Evolutionary conservation across 176 grass and related monocot species (phyloP), one percentile per base, ranked within the genome.

Genomic region (Saccharum spontaneum): DNA sequence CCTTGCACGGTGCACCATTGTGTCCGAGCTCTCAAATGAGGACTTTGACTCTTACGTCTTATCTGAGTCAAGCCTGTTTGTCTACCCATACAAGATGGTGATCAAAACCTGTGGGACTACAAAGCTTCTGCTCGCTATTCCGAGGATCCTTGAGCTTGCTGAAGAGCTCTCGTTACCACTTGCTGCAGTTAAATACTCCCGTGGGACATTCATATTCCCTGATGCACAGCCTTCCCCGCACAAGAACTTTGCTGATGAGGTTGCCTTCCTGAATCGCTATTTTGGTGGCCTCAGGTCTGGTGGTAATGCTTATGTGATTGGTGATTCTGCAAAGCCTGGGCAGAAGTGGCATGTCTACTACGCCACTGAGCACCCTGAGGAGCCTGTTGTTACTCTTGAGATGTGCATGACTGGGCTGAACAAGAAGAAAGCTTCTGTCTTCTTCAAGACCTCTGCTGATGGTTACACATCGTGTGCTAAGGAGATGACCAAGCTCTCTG

Each of bases 41-140:
- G 24, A 75, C 9, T 88, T 93, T 0, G 91, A 93, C 59, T 93
- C 91, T 0, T 90, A 93, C 48, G 85, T 93, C 78, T 80, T 93
- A 5, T 93, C 88, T 20, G 91, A 93, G 67, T 93, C 91, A 2
- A 93, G 91, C 68, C 85, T 93, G 30, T 88, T 93, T 13, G 88
- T 93, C 37, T 93, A 88, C 78, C 82, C 88, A 0, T 79, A 93
- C 59, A 93, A 93, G 67, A 77, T 87, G 43, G 86, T 93, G 23
- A 84, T 93, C 85, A 93, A 93, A 82, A 93, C 91, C 55, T 93
- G 91, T 15, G 91, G 91, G 62, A 90, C 88, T 79, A 93, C 91
- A 33, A 93, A 88, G 73, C 77, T 93, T 34, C 76, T 91, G 50
- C 85, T 84, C 0, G 70, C 81, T 46, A 81, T 91, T 81, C 85